Evolutionary conservation across 345 rosid species (phyloP), one percentile per base, ranked within the genome.

Genomic region (Abelmoschus esculentus): DNA sequence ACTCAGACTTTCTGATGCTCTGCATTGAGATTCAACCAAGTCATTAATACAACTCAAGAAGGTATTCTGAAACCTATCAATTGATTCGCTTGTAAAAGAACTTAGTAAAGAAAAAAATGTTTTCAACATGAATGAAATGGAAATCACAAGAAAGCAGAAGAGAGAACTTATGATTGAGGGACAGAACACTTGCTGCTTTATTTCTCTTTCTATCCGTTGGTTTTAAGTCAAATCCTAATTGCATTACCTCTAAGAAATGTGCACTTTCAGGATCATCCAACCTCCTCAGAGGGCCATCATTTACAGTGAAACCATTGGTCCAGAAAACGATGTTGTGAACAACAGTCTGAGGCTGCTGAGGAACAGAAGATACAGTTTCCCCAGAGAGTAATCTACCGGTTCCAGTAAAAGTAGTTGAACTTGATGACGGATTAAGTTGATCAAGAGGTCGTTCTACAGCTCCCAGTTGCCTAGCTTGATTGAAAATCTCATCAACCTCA

Each of bases 1-100:
- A 93, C 82, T 93, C 98, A 42, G 97, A 93, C 78, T 84, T 93
- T 75, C 84, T 78, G 75, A 93, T 93, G 84, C 98, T 93, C 97
- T 93, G 81, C 71, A 77, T 49, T 13, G 14, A 28, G 29, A 65
- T 17, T 29, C 15, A 72, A 69, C 59, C 71, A 44, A 17, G 56
- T 65, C 36, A 29, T 67, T 29, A 71, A 18, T 38, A 19, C 54
- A 63, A 53, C 32, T 44, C 22, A 17, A 17, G n/a, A 65, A 50
- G 47, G 10, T 3, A 50, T 47, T 47, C 26, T 1, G 22, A 66
- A 15, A 22, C 53, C 10, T 12, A 22, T 18, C 9, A 19, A 19
- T 2, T 2, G 19, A 12, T 42, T 42, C 0, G 6, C 10, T 6
- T 5, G 1, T 19, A 12, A 44, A 22, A 63, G 26, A 22, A 22